Evolutionary conservation across 2,329 filamentous ascomycete species (phyloP).

Genomic region (Nothomitra cinnamomea): DNA sequence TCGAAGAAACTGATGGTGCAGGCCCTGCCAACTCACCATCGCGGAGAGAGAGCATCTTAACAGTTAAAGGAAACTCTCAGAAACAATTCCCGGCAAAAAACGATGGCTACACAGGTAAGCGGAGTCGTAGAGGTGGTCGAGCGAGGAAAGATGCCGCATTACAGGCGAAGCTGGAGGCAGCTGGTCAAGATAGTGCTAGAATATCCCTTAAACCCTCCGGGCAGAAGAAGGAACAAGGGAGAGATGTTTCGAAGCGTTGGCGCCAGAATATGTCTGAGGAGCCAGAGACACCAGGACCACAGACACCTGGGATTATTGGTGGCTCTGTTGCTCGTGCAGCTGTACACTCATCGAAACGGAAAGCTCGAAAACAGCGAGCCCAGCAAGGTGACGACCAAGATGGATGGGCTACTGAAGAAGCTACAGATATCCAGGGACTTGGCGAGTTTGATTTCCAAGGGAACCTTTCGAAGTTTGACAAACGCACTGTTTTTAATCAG

Average conservation of each 20-base stretch:
- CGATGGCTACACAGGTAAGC: constrained; percentile 15
- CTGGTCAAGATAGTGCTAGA: constrained; percentile 12
- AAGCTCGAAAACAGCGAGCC: constrained; percentile 24
- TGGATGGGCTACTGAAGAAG: constrained; percentile 91
- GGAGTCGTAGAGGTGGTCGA: constrained; percentile 29
- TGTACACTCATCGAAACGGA: constrained; percentile 22
- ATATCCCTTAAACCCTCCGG: constrained; percentile 8
- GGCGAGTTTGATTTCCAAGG: constrained; percentile 89
- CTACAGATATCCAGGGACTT: constrained; percentile 83
- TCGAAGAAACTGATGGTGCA: constrained; percentile 17
- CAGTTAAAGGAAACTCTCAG: constrained; percentile 9
- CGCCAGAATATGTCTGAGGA: constrained; percentile 22
- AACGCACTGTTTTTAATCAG: constrained; percentile 77
- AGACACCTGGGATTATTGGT: constrained; percentile 20
- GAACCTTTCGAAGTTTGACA: constrained; percentile 88
- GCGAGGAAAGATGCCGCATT: constrained; percentile 27
- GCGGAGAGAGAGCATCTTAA: constrained; percentile 19
- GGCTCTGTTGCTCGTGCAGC: constrained; percentile 22
- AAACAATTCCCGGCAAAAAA: constrained; percentile 6
- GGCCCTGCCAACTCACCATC: constrained; percentile 14
- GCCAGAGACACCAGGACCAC: constrained; percentile 3
- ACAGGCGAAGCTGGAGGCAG: constrained; percentile 21
- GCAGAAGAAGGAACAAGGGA: constrained; percentile 16
- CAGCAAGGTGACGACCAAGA: constrained; percentile 38
- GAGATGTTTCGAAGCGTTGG: constrained; percentile 35